Evolutionary conservation across 371 early-diverging fungal species (phyloP).

Genomic region (Syncephalastrum sp.): DNA sequence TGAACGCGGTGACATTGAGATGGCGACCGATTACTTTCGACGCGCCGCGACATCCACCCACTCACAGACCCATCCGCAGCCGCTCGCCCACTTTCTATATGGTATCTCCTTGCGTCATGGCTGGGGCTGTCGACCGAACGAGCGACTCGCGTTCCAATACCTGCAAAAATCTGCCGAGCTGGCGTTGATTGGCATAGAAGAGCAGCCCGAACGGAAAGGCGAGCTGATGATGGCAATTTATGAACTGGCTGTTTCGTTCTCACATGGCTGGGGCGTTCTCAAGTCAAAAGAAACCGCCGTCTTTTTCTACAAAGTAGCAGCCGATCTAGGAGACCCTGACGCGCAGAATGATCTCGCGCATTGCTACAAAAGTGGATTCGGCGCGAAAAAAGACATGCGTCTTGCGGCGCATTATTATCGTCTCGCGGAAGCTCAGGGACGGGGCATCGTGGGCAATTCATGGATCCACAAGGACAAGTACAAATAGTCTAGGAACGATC

Average conservation of each 20-base stretch:
- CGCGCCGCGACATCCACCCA: conserved; percentile 55
- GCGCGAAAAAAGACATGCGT: conserved; percentile 79
- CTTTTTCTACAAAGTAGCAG: conserved; percentile 87
- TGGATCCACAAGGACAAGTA: conserved; percentile 95
- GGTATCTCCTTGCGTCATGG: conserved; percentile 90
- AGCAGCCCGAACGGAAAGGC: conserved; percentile 40
- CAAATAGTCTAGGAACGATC: conserved; percentile 1
- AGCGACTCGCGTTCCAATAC: conserved; percentile 63
- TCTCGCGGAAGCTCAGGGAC: conserved; percentile 79
- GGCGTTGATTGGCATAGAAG: conserved; percentile 54
- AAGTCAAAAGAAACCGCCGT: conserved; percentile 78
- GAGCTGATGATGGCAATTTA: conserved; percentile 79
- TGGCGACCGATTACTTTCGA: conserved; percentile 81
- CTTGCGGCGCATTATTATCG: conserved; percentile 87
- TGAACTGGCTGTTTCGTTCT: conserved; percentile 80
- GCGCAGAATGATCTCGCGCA: conserved; percentile 85
- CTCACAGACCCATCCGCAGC: conserved; percentile 51
- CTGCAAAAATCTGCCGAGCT: conserved; percentile 80
- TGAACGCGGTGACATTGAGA: conserved; percentile 66
- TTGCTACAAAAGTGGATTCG: conserved; percentile 77
- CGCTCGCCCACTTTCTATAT: conserved; percentile 84
- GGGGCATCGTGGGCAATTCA: conserved; percentile 83
- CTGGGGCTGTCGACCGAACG: conserved; percentile 78
- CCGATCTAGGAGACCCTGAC: conserved; percentile 87
- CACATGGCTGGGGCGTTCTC: conserved; percentile 91